Evolutionary conservation across 2,329 filamentous ascomycete species (phyloP).

Genomic region (Ceratocystis eucalypticola): DNA sequence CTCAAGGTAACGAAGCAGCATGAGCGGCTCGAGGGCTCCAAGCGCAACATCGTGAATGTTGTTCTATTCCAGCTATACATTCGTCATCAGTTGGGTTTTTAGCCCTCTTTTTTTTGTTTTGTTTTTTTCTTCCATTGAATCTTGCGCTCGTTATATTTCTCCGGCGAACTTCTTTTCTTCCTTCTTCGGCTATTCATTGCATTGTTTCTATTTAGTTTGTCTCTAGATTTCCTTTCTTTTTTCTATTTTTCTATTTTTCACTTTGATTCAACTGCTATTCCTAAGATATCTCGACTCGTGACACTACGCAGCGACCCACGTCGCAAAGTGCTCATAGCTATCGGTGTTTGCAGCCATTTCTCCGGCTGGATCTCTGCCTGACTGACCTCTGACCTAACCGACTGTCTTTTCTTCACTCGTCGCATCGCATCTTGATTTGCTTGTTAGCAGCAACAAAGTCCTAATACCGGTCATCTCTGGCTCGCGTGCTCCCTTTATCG

Average conservation of each 20-base stretch:
- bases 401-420: too few species aligned
- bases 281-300: not conserved
- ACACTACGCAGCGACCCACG: not conserved
- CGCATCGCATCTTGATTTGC: not conserved
- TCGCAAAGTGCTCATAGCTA: not conserved
- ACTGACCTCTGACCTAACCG: not conserved
- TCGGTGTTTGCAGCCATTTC: not conserved
- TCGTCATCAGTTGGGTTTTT: not conserved
- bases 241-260: not conserved
- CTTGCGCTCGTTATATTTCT: not conserved
- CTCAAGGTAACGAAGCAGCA: not conserved
- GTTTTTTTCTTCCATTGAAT: not conserved
- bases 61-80: not conserved
- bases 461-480: not conserved
- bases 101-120: not conserved
- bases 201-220: not conserved
- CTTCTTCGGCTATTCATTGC: not conserved
- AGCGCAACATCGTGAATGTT: conserved; percentile 1
- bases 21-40: not conserved
- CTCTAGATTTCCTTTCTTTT: not conserved
- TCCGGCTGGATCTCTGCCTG: not conserved
- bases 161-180: not conserved
- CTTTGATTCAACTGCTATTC: not conserved
- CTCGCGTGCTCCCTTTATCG: not conserved
- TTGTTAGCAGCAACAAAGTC: not conserved